Conservation (phyloP, 495 filamentous ascomycete genomes). For the Staphylotrichum tortipilum region DNA sequence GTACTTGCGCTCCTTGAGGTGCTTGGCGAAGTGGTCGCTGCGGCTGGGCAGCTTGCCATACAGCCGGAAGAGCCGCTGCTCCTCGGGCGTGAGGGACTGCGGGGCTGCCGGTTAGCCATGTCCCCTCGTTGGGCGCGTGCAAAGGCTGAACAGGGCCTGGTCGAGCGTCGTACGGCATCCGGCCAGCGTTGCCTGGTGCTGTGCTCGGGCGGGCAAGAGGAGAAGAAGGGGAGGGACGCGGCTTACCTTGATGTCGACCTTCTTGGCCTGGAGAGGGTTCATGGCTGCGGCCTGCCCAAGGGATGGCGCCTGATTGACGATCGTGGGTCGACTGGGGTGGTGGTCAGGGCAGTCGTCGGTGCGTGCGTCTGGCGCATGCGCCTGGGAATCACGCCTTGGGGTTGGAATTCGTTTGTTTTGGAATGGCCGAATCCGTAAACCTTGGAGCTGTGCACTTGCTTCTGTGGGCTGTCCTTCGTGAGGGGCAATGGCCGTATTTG, state of each 20-base stretch:
- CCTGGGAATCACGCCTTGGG: no score
- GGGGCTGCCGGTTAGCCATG: constrained; percentile 6
- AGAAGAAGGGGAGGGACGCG: constrained; percentile 6
- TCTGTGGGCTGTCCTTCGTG: not conserved
- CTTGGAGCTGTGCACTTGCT: not conserved
- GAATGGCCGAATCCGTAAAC: not conserved
- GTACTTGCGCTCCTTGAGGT: constrained; percentile 97
- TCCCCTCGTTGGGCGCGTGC: no score
- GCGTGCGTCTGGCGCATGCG: no score
- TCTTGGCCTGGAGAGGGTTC: constrained; percentile 96
- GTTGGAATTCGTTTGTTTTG: not conserved
- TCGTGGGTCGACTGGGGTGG: not conserved
- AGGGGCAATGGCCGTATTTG: not conserved
- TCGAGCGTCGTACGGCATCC: no score
- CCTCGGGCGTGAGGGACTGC: constrained; percentile 80
- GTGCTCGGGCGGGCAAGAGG: no score
- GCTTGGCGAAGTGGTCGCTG: constrained; percentile 94
- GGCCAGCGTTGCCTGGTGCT: no score
- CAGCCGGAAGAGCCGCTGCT: constrained; percentile 89
- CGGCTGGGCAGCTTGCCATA: constrained; percentile 96
- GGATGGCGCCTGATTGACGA: not conserved
- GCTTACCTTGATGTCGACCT: constrained; percentile 88
- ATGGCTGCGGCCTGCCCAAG: constrained; percentile 41
- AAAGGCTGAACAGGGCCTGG: no score
- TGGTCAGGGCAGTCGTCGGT: not conserved